Conservation (phyloP, 768 basidiomycete genomes). For the Termitomyces sp. region DNA sequence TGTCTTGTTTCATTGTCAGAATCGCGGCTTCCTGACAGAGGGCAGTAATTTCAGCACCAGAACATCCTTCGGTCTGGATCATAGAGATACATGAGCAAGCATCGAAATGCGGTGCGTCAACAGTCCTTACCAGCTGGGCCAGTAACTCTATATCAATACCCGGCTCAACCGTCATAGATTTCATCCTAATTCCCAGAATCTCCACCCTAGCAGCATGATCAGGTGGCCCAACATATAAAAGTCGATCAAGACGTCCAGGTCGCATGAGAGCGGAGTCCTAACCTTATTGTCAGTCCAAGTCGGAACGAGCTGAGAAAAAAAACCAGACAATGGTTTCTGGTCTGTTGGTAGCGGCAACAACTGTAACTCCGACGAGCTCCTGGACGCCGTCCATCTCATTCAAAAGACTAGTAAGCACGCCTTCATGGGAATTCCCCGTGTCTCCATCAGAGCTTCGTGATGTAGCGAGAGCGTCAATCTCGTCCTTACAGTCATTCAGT, state of each 20-base stretch:
- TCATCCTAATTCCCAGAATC: slow-evolving; percentile 74
- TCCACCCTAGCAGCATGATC: slow-evolving; percentile 75
- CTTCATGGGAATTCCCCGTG: slow-evolving; percentile 61
- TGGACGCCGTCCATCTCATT: slow-evolving; percentile 99
- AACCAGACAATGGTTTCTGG: slow-evolving; percentile 85
- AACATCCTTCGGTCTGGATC: slow-evolving; percentile 85
- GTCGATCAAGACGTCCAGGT: slow-evolving; percentile 90
- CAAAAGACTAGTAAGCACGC: slow-evolving; percentile 86
- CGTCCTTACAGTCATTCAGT: slow-evolving; percentile 55
- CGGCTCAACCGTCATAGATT: slow-evolving; percentile 75
- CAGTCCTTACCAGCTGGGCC: slow-evolving; percentile 55
- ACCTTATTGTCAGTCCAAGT: neutral
- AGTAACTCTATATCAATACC: slow-evolving; percentile 62
- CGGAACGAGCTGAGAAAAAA: slow-evolving; percentile 16
- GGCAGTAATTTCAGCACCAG: slow-evolving; percentile 88
- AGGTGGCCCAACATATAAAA: slow-evolving; percentile 92
- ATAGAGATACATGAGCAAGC: neutral
- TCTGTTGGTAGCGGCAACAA: slow-evolving; percentile 93
- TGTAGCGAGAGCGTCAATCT: slow-evolving; percentile 90
- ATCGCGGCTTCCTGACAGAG: slow-evolving; percentile 97
- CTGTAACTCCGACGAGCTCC: slow-evolving; percentile 89
- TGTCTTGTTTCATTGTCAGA: slow-evolving; percentile 83
- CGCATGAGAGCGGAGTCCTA: slow-evolving; percentile 95
- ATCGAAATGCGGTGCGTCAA: neutral
- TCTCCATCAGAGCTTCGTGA: slow-evolving; percentile 62